Base-by-base conservation (phyloP, 129 eudicot species). In the Scalesia atractyloides region DNA sequence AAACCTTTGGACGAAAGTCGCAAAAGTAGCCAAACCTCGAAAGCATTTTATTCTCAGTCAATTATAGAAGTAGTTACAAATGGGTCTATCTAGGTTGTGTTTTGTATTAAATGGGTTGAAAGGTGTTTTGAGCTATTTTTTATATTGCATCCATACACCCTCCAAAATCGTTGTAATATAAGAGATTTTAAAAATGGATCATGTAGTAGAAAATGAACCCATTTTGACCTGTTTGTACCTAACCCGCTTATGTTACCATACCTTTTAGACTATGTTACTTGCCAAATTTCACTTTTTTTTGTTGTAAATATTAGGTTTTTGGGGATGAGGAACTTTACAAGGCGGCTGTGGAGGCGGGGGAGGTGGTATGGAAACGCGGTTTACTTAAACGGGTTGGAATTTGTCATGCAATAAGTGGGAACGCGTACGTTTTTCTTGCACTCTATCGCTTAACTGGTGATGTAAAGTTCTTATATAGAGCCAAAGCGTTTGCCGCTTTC, bases 331-430 rank as follows among this genome's bases (percentile, higher is more conserved):
- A 89, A 68, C 83, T 93, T 68, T 56, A 52, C 49, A 78, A 84
- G 79, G 96, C 95, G 0, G 96, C 96, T 2, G 43, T 81, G 12
- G 98, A 89, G 16, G 96, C 96, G 14, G 95, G 84, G 51, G 95
- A 89, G 70, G 95, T 93, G 44, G 91, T 93, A 4, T 93, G 96
- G 97, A 70, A 84, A 46, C 82, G 96, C 0, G 97, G 98, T 39
- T 76, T 93, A 16, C 97, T 90, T 43, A 89, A 85, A 79, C 81
- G 88, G 69, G 92, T 92, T 11, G 98, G 98, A n/a, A 48, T 92
- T 10, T 85, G 96, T 80, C 97, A 93, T 9, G 98, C 97, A 51
- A 73, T 89, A 41, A 84, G 96, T 75, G 97, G 98, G 43, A 89
- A 89, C 68, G 26, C 96, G 6, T 89, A 89, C 43, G 96, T 86